Conservation (phyloP, 805 yeast genomes). For the Saccharomycopsis babjevae region DNA sequence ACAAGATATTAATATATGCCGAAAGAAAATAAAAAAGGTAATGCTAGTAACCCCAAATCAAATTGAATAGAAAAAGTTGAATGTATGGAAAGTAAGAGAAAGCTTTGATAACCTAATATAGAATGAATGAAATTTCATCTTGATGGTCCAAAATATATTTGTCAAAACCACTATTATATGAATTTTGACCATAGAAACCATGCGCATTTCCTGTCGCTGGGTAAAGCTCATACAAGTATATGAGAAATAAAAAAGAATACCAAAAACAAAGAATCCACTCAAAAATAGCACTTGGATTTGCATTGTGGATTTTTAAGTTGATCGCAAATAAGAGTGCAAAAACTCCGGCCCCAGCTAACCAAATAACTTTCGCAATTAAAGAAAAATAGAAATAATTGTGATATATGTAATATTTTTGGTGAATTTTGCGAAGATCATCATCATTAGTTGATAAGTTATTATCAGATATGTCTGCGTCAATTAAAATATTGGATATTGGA, state of each 20-base stretch:
- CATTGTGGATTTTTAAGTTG: conserved; percentile 24
- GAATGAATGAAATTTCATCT: background rate
- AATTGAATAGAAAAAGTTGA: background rate
- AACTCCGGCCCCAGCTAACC: conserved; percentile 57
- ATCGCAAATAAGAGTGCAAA: conserved; percentile 65
- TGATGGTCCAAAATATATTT: background rate
- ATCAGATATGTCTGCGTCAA: background rate
- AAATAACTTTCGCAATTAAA: conserved; percentile 43
- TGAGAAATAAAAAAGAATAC: conserved; percentile 60
- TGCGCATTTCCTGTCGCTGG: background rate
- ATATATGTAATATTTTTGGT: conserved; percentile 34
- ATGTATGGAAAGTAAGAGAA: background rate
- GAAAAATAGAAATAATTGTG: conserved; percentile 19
- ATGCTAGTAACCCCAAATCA: background rate
- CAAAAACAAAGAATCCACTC: conserved; percentile 88
- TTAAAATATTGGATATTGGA: background rate
- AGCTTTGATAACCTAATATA: background rate
- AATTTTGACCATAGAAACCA: conserved; percentile 5
- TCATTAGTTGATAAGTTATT: background rate
- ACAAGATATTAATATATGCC: background rate
- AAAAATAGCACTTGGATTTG: conserved; percentile 45
- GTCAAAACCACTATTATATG: conserved; percentile 5
- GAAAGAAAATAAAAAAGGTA: too few species aligned
- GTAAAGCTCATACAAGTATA: conserved; percentile 47
- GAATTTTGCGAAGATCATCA: conserved; percentile 18